These are phyloP conservation scores for Rhodotorula kratochvilovae DNA, from an alignment of 768 basidiomycete species.

Conservation along the genomic window DNA sequence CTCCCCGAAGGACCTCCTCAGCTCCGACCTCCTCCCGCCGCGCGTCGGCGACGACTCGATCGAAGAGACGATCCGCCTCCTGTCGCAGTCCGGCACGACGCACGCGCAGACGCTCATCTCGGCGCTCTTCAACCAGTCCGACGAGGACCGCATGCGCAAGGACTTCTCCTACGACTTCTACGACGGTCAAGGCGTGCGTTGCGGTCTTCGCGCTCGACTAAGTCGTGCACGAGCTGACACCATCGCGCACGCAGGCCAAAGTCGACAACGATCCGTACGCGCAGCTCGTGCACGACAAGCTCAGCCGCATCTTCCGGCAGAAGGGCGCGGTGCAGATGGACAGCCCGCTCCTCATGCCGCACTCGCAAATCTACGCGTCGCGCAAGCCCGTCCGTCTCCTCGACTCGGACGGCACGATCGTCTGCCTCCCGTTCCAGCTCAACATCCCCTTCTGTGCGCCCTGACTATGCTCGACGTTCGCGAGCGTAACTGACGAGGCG, in stretches of 20 bases:
- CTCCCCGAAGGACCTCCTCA: conserved; percentile 40
- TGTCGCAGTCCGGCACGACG: conserved; percentile 38
- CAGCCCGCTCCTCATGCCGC: conserved; percentile 41
- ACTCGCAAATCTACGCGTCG: conserved; percentile 39
- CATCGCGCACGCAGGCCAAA: conserved; percentile 26
- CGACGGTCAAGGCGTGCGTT: conserved; percentile 25
- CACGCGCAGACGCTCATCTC: conserved; percentile 37
- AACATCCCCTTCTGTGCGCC: conserved; percentile 40
- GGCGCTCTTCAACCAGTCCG: conserved; percentile 37
- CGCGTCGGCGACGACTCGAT: conserved; percentile 43
- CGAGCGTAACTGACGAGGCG: neutral
- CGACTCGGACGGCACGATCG: conserved; percentile 39
- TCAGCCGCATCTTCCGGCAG: conserved; percentile 38
- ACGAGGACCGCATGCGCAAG: conserved; percentile 36
- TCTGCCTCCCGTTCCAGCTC: conserved; percentile 36
- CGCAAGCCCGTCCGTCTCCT: conserved; percentile 40
- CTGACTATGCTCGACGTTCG: neutral
- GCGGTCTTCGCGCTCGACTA: no score
- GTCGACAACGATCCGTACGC: conserved; percentile 41
- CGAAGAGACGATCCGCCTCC: conserved; percentile 36
- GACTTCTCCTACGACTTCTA: conserved; percentile 40
- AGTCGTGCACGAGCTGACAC: neutral
- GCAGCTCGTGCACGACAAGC: conserved; percentile 40
- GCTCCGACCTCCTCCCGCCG: conserved; percentile 40
- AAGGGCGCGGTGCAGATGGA: conserved; percentile 41